phyloP scores from a whole-genome alignment of 1,139 yeast genomes.

The Yamadazyma triangularis region DNA sequence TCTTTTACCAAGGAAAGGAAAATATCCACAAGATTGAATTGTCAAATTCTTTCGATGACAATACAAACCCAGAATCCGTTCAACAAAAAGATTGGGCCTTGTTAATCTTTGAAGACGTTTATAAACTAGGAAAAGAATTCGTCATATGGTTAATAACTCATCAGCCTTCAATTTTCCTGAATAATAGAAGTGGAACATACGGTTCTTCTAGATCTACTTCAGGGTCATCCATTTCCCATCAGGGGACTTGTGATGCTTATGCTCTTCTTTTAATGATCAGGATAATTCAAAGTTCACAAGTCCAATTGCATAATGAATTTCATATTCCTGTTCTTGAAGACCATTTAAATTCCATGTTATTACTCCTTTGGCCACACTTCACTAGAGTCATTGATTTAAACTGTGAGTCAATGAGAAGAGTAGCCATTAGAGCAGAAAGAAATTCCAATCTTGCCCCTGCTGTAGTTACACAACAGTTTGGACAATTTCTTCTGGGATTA shows the following conservation, averaged over 20 bases:
- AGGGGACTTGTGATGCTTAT: constrained; percentile 61
- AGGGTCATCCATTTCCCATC: constrained; percentile 10
- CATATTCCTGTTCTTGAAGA: constrained; percentile 75
- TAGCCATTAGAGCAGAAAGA: constrained; percentile 15
- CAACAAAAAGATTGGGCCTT: constrained; percentile 45
- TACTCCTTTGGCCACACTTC: constrained; percentile 80
- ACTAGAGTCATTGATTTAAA: constrained; percentile 73
- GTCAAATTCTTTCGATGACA: constrained; percentile 1
- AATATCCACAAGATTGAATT: constrained; percentile 20
- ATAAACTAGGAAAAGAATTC: constrained; percentile 40
- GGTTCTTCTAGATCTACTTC: constrained; percentile 18
- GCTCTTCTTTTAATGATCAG: constrained; percentile 79
- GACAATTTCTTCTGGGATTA: constrained; percentile 69
- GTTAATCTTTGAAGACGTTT: constrained; percentile 48
- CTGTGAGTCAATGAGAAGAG: constrained; percentile 58
- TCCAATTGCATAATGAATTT: constrained; percentile 54
- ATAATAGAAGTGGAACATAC: constrained; percentile 15
- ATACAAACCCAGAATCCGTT: constrained; percentile 1
- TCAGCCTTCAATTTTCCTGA: constrained; percentile 18
- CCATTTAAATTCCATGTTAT: constrained; percentile 62
- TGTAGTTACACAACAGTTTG: constrained; percentile 70
- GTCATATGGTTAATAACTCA: constrained; percentile 35
- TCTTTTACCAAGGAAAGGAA: constrained; percentile 54
- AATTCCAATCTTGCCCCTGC: constrained; percentile 48
- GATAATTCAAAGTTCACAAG: constrained; percentile 59